These are phyloP conservation scores for Paracorniculantispora psalliotae DNA, from an alignment of 2,329 filamentous ascomycete genomes.

Conservation along the genomic window DNA sequence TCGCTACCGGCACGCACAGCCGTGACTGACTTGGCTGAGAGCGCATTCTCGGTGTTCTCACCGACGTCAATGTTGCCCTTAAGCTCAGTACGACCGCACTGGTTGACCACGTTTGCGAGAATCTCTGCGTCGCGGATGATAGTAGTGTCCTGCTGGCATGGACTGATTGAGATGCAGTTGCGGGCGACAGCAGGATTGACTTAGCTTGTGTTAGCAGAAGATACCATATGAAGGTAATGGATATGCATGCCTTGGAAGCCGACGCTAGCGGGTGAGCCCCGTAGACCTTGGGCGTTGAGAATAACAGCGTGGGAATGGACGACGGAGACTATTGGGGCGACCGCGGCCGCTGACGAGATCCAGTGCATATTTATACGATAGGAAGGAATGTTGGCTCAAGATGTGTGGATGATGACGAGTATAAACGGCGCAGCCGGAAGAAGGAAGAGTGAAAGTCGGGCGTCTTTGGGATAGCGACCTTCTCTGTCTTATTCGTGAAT, in stretches of 20 bases:
- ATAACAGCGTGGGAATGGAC: too few species aligned
- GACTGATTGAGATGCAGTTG: conserved; percentile 59
- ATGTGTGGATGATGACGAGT: too few species aligned
- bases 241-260: conserved; percentile 36
- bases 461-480: too few species aligned
- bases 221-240: neutral
- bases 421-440: too few species aligned
- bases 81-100: conserved; percentile 58
- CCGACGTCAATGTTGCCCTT: conserved; percentile 58
- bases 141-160: conserved; percentile 61
- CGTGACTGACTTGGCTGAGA: conserved; percentile 43
- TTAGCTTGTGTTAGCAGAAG: conserved; percentile 16
- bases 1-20: conserved; percentile 41
- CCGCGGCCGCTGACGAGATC: too few species aligned
- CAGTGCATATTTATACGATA: too few species aligned
- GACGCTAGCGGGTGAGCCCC: too few species aligned
- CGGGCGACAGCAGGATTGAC: conserved; percentile 52
- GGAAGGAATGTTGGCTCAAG: too few species aligned
- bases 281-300: too few species aligned
- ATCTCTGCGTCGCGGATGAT: conserved; percentile 57
- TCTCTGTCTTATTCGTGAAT: too few species aligned
- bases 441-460: too few species aligned
- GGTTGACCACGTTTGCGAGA: conserved; percentile 46
- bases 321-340: too few species aligned
- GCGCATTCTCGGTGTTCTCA: conserved; percentile 48